Base-by-base conservation (phyloP, 192 early-diverging fungal species). In the Irineochytrium annulatum region DNA sequence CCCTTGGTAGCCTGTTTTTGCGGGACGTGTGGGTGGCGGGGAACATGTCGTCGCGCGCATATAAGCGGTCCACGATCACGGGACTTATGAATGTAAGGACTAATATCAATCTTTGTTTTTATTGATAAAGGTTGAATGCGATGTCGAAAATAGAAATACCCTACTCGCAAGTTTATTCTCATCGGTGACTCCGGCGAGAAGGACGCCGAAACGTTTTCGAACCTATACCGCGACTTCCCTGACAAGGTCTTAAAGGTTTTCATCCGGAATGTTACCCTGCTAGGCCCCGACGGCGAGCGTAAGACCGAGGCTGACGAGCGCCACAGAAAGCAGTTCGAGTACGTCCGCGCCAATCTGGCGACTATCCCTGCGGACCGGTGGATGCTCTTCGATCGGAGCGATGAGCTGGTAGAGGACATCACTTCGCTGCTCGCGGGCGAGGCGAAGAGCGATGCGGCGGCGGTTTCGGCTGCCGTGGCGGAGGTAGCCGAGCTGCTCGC, bases 121-220 rank as follows among this genome's bases (percentile, higher is more conserved):
- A 2, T 57, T 57, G 14, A 31, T 33, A 1, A 22, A 22, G 37
- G 11, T 17, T 1, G 3, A 13, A n/a, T 16, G n/a, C 2, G 5
- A 8, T 16, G 6, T 26, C 3, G 8, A 13, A 43, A 3, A 27
- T 48, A 71, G 35, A 84, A 86, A 62, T 94, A 93, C 46, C 91
- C 91, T 3, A 54, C 83, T 3, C 80, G 91, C 44, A 87, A 86
- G 62, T 97, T 88, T 63, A 87, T 97, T 55, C 73, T 97, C 11
- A 82, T 97, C 3, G 94, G 94, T 22, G 94, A 97, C 65, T 85
- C 86, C 52, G 94, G 92, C 39, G 91, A 97, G 70, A 75, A 86
- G 32, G 94, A 97, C 56, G 70, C 91, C 43, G 89, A 93, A 58
- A 87, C 87, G 54, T 94, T 91, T 51, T 80, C 87, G 2, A 79